These are phyloP conservation scores for Fusarium sp. DNA, from an alignment of 2,329 filamentous ascomycete genomes.

Conservation along the genomic window DNA sequence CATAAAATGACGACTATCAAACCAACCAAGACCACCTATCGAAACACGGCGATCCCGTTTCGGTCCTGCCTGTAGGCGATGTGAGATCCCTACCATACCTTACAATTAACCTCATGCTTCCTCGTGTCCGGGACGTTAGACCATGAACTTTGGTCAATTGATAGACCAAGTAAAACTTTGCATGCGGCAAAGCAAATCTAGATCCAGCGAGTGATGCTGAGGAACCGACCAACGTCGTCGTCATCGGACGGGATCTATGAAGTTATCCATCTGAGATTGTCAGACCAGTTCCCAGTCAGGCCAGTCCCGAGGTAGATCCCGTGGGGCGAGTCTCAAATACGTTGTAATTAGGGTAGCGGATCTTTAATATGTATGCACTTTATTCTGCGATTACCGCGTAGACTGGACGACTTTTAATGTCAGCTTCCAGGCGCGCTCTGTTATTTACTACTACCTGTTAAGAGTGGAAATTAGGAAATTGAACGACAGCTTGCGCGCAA, in stretches of 20 bases:
- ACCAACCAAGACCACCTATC: constrained; percentile 21
- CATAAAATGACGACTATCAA: constrained; percentile 31
- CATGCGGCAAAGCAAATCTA: constrained; percentile 21
- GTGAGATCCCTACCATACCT: constrained; percentile 22
- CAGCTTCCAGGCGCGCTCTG: constrained; percentile 1
- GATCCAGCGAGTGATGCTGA: constrained; percentile 16
- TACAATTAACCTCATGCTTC: constrained; percentile 43
- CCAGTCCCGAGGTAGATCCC: constrained; percentile 34
- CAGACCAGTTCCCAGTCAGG: constrained; percentile 34
- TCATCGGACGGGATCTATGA: constrained; percentile 39
- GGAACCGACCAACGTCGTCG: constrained; percentile 21
- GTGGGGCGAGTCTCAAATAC: constrained; percentile 37
- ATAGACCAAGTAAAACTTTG: constrained; percentile 17
- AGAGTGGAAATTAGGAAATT: constrained; percentile 34
- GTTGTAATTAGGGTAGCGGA: constrained; percentile 15
- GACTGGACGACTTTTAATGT: constrained; percentile 27
- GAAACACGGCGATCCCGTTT: constrained; percentile 43
- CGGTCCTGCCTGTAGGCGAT: constrained; percentile 28
- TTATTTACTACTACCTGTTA: constrained; percentile 20
- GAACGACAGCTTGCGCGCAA: constrained; percentile 34
- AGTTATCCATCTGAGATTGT: constrained; percentile 35
- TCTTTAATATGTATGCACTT: constrained; percentile 37
- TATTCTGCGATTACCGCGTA: neutral
- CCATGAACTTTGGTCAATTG: constrained; percentile 21
- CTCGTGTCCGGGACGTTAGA: constrained; percentile 17